A percentile compares a stretch with the other conserved stretches of the same genome.
Evolutionary conservation across 208 protist genomes (phyloP).

Genomic region (Acanthamoeba healyi): DNA sequence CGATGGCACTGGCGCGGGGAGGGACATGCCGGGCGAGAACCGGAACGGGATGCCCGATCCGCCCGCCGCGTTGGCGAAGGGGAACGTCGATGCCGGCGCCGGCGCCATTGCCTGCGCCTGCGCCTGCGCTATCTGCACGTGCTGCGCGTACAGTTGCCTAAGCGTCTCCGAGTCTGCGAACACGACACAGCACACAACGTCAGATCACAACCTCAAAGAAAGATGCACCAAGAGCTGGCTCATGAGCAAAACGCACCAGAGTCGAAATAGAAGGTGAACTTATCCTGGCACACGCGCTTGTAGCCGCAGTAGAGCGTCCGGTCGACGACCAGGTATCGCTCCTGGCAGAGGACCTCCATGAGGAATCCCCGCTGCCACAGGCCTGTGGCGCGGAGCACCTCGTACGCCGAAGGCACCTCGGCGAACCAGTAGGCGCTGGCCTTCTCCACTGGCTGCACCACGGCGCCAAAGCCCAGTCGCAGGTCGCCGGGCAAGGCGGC

Average conservation of each 20-base stretch:
- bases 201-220: too few relatives aligned
- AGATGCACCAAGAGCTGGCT: too few relatives aligned
- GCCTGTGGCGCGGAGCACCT: conserved; percentile 12
- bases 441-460: background rate
- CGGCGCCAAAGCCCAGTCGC: conserved; percentile 12
- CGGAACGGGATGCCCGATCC: background rate
- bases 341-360: conserved; percentile 24
- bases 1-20: background rate
- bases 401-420: conserved; percentile 5
- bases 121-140: background rate
- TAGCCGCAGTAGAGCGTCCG: conserved; percentile 26
- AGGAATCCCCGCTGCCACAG: background rate
- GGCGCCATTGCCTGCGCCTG: too few relatives aligned
- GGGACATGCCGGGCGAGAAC: background rate
- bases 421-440: conserved; percentile 44
- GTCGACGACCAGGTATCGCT: background rate
- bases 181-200: too few relatives aligned
- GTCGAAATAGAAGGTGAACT: conserved; percentile 10
- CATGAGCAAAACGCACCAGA: background rate
- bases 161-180: conserved; percentile 17
- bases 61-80: background rate
- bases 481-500: background rate
- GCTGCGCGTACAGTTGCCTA: conserved; percentile 1
- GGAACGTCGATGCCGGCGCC: background rate
- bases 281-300: background rate